Percentiles rank a stretch among this genome's conserved stretches.
These are phyloP conservation scores for Pascua sp. DNA, from an alignment of 1,284 basidiomycete genomes.

Conservation along the genomic window DNA sequence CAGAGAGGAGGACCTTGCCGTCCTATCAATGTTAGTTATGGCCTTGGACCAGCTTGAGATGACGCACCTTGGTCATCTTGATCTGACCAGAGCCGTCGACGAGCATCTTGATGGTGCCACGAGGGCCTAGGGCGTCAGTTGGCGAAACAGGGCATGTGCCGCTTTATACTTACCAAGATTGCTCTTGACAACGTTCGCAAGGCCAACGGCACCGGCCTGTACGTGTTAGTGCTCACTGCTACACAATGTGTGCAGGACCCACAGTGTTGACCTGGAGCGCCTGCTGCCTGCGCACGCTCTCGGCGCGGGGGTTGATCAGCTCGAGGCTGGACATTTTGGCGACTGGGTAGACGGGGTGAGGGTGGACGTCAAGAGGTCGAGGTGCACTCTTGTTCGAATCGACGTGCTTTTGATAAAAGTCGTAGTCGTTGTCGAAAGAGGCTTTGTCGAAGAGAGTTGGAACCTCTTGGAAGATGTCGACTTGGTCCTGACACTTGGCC, in stretches of 20 bases:
- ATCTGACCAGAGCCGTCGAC: slow-evolving; percentile 99
- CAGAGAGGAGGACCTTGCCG: slow-evolving; percentile 95
- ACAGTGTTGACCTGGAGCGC: slow-evolving; percentile 78
- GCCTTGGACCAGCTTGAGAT: not conserved
- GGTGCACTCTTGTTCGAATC: too few relatives aligned
- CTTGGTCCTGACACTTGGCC: too few relatives aligned
- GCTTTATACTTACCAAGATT: slow-evolving; percentile 71
- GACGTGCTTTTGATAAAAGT: too few relatives aligned
- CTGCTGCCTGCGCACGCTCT: slow-evolving; percentile 86
- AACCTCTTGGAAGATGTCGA: too few relatives aligned
- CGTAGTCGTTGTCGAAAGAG: too few relatives aligned
- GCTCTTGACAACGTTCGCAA: slow-evolving; percentile 94
- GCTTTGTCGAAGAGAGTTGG: too few relatives aligned
- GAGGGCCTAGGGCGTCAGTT: slow-evolving; percentile 61
- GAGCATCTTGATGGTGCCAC: slow-evolving; percentile 98
- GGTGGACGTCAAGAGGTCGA: too few relatives aligned
- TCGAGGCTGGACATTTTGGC: slow-evolving; percentile 59
- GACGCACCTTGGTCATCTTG: slow-evolving; percentile 89
- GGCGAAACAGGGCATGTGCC: not conserved
- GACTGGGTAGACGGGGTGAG: not conserved
- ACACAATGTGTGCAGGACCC: slow-evolving; percentile 14
- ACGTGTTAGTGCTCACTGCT: slow-evolving; percentile 8
- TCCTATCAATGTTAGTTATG: slow-evolving; percentile 53
- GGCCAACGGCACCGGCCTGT: slow-evolving; percentile 79
- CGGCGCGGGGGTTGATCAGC: slow-evolving; percentile 91